Percentiles rank a stretch among this genome's conserved stretches.
Evolutionary conservation across 805 yeast species (phyloP).

Genomic region (Kluyveromyces dobzhanskii): DNA sequence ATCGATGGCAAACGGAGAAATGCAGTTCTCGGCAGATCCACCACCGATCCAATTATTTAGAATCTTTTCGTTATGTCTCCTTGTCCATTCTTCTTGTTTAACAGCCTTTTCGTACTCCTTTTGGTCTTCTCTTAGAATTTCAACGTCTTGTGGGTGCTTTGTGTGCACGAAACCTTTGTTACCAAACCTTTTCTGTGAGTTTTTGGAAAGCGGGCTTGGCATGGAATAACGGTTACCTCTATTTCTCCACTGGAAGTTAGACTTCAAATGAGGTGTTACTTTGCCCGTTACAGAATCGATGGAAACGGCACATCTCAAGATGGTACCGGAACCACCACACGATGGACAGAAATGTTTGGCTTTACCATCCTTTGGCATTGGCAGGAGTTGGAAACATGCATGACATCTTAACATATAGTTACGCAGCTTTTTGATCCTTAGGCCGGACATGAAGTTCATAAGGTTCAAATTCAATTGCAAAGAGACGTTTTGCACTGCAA

Average conservation of each 20-base stretch:
- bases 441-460: slow-evolving; percentile 78
- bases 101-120: slow-evolving; percentile 84
- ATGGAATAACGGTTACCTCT: slow-evolving; percentile 77
- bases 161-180: slow-evolving; percentile 74
- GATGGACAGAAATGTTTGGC: slow-evolving; percentile 86
- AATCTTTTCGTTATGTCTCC: slow-evolving; percentile 77
- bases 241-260: slow-evolving; percentile 88
- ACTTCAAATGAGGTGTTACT: slow-evolving; percentile 79
- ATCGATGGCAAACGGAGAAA: slow-evolving; percentile 76
- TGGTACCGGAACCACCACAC: slow-evolving; percentile 85
- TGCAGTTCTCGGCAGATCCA: slow-evolving; percentile 65
- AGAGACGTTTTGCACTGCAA: slow-evolving; percentile 93
- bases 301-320: slow-evolving; percentile 84
- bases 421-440: slow-evolving; percentile 74
- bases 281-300: slow-evolving; percentile 72
- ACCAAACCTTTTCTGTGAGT: slow-evolving; percentile 62
- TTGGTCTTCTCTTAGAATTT: slow-evolving; percentile 82
- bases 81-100: slow-evolving; percentile 81
- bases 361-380: slow-evolving; percentile 66
- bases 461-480: slow-evolving; percentile 83
- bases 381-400: slow-evolving; percentile 83
- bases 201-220: slow-evolving; percentile 82
- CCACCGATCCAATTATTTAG: slow-evolving; percentile 89
- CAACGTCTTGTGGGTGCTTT: slow-evolving; percentile 43
- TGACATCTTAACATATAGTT: slow-evolving; percentile 95